Conservation (phyloP, 139 green algal species). For the Picochlorum sp. region DNA sequence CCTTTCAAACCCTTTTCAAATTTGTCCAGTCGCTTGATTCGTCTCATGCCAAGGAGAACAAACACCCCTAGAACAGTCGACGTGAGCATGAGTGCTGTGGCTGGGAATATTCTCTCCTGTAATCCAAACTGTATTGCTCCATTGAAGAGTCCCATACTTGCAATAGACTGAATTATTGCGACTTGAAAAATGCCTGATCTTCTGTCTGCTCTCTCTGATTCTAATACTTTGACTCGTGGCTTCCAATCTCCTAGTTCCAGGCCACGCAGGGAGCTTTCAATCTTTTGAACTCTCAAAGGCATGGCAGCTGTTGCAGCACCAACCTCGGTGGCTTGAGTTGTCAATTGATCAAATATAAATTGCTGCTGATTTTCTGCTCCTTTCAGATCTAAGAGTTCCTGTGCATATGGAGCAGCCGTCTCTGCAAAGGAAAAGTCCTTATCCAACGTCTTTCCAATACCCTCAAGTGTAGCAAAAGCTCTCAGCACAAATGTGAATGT, state of each 20-base stretch:
- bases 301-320: constrained; percentile 53
- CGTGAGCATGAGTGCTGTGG: constrained; percentile 20
- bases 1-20: constrained; percentile 70
- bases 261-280: constrained; percentile 43
- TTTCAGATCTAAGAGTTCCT: constrained; percentile 48
- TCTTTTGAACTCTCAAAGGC: constrained; percentile 51
- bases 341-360: constrained; percentile 52
- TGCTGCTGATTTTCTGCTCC: constrained; percentile 25
- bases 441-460: constrained; percentile 63
- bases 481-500: constrained; percentile 84
- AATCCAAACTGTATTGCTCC: constrained; percentile 54
- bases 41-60: constrained; percentile 35
- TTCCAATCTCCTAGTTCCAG: constrained; percentile 64
- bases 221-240: constrained; percentile 61
- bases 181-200: constrained; percentile 43
- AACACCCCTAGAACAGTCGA: constrained; percentile 44
- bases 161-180: constrained; percentile 55
- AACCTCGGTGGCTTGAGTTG: constrained; percentile 56
- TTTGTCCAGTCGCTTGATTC: constrained; percentile 69
- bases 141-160: constrained; percentile 51
- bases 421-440: constrained; percentile 56
- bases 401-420: constrained; percentile 60
- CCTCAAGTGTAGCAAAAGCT: constrained; percentile 78
- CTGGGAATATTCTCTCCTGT: constrained; percentile 14
- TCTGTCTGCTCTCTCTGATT: constrained; percentile 59